A percentile compares a stretch with the other conserved stretches of the same genome.
Evolutionary conservation across 805 yeast species (phyloP).

Genomic region (Cyberlindnera japonica): DNA sequence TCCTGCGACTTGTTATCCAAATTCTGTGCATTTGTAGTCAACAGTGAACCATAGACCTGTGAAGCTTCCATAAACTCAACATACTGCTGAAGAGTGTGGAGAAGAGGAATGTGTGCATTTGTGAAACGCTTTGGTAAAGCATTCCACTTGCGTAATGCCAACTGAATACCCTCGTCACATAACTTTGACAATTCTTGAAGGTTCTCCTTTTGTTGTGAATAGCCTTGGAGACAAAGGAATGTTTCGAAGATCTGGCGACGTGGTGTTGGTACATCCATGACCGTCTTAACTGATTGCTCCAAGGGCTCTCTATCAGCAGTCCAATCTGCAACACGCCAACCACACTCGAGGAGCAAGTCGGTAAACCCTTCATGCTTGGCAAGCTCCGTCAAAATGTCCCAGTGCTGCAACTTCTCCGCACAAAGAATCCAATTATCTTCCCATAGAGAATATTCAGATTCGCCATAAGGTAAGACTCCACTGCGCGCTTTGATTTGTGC

Average conservation of each 20-base stretch:
- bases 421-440: slow-evolving; percentile 98
- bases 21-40: slow-evolving; percentile 87
- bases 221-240: slow-evolving; percentile 87
- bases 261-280: slow-evolving; percentile 98
- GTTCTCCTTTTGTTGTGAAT: slow-evolving; percentile 84
- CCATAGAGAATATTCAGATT: slow-evolving; percentile 93
- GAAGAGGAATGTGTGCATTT: slow-evolving; percentile 80
- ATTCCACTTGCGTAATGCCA: slow-evolving; percentile 90
- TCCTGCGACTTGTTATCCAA: slow-evolving; percentile 92
- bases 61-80: slow-evolving; percentile 97
- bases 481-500: slow-evolving; percentile 96
- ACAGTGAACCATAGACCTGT: slow-evolving; percentile 83
- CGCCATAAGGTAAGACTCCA: slow-evolving; percentile 93
- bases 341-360: slow-evolving; percentile 92
- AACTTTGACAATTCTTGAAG: slow-evolving; percentile 78
- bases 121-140: slow-evolving; percentile 72
- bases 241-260: slow-evolving; percentile 95
- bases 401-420: slow-evolving; percentile 94
- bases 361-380: slow-evolving; percentile 98
- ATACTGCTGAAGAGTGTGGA: slow-evolving; percentile 95
- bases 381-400: slow-evolving; percentile 95
- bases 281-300: slow-evolving; percentile 90
- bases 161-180: slow-evolving; percentile 95
- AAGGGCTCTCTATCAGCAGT: slow-evolving; percentile 89
- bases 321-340: slow-evolving; percentile 99